Percentiles rank a stretch among this genome's conserved stretches.
These are phyloP conservation scores for Diaporthe sp. DNA, from an alignment of 2,329 filamentous ascomycete species.

Conservation along the genomic window DNA sequence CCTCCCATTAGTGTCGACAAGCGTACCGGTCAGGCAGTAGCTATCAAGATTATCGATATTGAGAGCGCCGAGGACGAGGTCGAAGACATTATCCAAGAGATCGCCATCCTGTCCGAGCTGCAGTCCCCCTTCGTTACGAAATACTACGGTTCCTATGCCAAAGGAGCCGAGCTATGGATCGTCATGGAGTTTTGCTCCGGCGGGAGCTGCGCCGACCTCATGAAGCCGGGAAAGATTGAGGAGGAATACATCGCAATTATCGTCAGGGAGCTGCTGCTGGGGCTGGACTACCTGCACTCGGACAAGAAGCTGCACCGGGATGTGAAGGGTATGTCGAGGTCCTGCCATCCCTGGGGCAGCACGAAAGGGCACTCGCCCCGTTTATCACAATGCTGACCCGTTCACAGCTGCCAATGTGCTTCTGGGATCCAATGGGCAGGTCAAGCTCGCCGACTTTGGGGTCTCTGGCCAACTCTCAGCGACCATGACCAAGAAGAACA, in stretches of 20 bases:
- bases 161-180: slow-evolving; percentile 97
- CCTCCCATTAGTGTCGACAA: slow-evolving; percentile 82
- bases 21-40: slow-evolving; percentile 90
- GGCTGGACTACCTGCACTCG: slow-evolving; percentile 91
- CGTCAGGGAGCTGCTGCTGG: slow-evolving; percentile 87
- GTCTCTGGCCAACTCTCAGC: slow-evolving; percentile 96
- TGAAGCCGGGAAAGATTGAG: slow-evolving; percentile 91
- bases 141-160: slow-evolving; percentile 97
- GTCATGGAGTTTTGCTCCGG: slow-evolving; percentile 99
- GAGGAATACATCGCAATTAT: slow-evolving; percentile 99
- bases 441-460: slow-evolving; percentile 97
- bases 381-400: slow-evolving; percentile 42
- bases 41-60: slow-evolving; percentile 98
- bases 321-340: slow-evolving; percentile 81
- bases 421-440: slow-evolving; percentile 89
- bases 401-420: slow-evolving; percentile 88
- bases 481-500: slow-evolving; percentile 99
- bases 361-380: background rate
- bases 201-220: slow-evolving; percentile 93
- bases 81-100: slow-evolving; percentile 99
- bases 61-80: slow-evolving; percentile 99
- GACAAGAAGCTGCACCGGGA: slow-evolving; percentile 98
- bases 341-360: background rate
- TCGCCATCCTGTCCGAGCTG: slow-evolving; percentile 95
- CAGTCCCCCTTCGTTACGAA: slow-evolving; percentile 97